Base-by-base conservation (phyloP, 176 grass and related monocot genomes). In the Oryza brachyantha region DNA sequence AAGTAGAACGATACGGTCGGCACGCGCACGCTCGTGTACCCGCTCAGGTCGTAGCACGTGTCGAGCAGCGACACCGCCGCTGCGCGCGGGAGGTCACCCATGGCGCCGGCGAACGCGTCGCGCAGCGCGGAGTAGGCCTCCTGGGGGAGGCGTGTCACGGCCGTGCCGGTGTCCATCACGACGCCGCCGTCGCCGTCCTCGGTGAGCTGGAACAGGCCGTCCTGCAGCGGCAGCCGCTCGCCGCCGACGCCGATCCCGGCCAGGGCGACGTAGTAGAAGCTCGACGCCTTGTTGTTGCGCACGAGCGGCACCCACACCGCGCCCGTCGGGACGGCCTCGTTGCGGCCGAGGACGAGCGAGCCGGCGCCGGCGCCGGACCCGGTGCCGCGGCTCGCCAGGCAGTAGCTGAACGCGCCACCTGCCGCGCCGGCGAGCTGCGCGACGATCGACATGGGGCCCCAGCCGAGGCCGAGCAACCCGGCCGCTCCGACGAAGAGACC, bases 161-260 rank as follows among this genome's bases (percentile, higher is more conserved):
- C 90, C n/a, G 95, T 98, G 38, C 92, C 92, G 27, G 92, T 98
- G 91, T 98, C 95, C 95, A 98, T 85, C 19, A 98, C 92, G 21
- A 92, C 80, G 21, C 92, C 95, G 19, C 95, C 95, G 21, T 55
- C 79, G 19, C 90, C 95, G 58, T 94, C 90, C 5, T 90, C 95
- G 13, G 38, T 71, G 13, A 94, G 87, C 84, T 70, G 83, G 90
- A 98, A 98, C 40, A 92, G 71, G n/a, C 78, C 84, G 21, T 82
- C 87, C 19, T 66, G 29, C 16, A 98, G 73, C 27, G 83, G 74
- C 32, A 98, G 75, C 77, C 74, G 40, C 27, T 52, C 70, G 36
- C 90, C 92, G 0, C 89, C 92, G 59, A 98, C 92, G 61, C 90
- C 95, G 37, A 94, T 81, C 5, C 95, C 95, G 0, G 80, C 37